phyloP scores from a whole-genome alignment of 2,329 filamentous ascomycete genomes.

The Penicillium sp. region DNA sequence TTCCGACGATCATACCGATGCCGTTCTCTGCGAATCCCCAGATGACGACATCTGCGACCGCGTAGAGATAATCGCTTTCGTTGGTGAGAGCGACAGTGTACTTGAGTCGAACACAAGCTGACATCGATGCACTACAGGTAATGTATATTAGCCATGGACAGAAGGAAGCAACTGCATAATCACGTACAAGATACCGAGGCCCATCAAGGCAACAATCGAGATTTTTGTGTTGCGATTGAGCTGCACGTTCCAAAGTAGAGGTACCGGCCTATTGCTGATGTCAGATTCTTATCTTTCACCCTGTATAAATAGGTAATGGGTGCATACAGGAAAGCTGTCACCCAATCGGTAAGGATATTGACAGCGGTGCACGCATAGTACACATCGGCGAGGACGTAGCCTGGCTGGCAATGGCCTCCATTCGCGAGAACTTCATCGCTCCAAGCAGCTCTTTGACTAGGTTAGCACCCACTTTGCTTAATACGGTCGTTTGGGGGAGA shows the following conservation, averaged over 20 bases:
- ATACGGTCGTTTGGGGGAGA: not conserved
- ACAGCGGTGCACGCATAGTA: constrained; percentile 27
- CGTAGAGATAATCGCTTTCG: constrained; percentile 42
- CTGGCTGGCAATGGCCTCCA: constrained; percentile 21
- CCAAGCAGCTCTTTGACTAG: constrained; percentile 20
- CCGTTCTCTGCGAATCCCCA: constrained; percentile 53
- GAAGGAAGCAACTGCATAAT: constrained; percentile 16
- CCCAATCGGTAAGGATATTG: constrained; percentile 28
- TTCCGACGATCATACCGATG: constrained; percentile 52
- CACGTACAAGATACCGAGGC: constrained; percentile 46
- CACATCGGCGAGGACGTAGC: constrained; percentile 23
- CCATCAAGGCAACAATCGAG: constrained; percentile 47
- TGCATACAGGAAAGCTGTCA: constrained; percentile 23
- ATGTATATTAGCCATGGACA: not conserved
- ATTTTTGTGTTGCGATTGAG: constrained; percentile 47
- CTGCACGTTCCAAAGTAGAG: constrained; percentile 44
- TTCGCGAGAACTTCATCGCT: constrained; percentile 12
- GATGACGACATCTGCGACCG: constrained; percentile 44
- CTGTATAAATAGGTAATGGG: constrained; percentile 14
- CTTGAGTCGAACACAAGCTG: constrained; percentile 42
- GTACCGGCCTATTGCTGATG: constrained; percentile 35
- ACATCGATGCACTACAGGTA: constrained; percentile 34
- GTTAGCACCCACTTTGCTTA: not conserved
- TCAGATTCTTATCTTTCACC: constrained; percentile 26
- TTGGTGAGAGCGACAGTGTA: constrained; percentile 44